Base-by-base conservation (phyloP, 106 monocot species). In the Dendrobium officinale region DNA sequence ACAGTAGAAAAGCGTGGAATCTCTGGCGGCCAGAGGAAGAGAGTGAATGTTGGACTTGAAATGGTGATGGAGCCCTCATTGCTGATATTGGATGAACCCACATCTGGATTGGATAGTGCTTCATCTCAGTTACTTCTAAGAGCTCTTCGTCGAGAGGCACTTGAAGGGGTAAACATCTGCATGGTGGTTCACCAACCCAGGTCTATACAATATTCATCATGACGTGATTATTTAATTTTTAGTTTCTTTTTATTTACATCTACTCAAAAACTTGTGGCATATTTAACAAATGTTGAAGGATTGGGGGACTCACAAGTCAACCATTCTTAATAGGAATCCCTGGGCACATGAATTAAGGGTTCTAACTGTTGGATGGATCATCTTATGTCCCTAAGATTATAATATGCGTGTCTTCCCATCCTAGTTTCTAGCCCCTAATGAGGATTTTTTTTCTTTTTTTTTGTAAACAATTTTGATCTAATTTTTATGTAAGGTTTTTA, bases 21-120 rank as follows among this genome's bases (percentile, higher is more conserved):
- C 55, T 95, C 92, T 61, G 92, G 95, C 24, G 95, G 95, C 22
- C 95, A 95, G 75, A 92, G 95, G 81, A 95, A 95, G 77, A 79
- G 95, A 44, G 95, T 95, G 73, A 95, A 95, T 81, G 92, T 95
- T 68, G 95, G 95, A 3, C 49, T 95, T 42, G 95, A 95, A 86
- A 95, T 95, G 95, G 95, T 95, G 24, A 95, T 95, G 88, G 95
- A 95, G 41, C 95, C 95, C 16, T 95, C 95, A 68, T 67, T 95
- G 41, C 79, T 95, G 81, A 91, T 95, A 79, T 83, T 95, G 4
- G 95, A 95, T 82, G 95, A 95, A 78, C 95, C 95, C 11, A 95
- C 95, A 72, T 92, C 95, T 68, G 95, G 95, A 72, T 84, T 95
- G 87, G 95, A 95, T 82, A 95, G 95, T 85, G 80, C 92, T 79